Conservation (phyloP, 768 basidiomycete genomes). For the Lactarius tabidus region DNA sequence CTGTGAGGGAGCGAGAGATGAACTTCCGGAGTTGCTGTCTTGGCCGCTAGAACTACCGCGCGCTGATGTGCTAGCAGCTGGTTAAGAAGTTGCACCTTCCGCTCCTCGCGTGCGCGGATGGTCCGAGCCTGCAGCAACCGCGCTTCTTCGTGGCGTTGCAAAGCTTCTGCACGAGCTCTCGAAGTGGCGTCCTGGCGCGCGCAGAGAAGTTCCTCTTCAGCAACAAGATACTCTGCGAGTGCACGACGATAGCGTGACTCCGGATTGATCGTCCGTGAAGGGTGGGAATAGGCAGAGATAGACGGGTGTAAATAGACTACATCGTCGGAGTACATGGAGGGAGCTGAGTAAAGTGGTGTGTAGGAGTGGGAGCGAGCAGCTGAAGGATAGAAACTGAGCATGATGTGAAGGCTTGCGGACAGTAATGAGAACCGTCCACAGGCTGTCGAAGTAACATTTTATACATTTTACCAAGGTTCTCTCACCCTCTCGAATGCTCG, state of each 20-base stretch:
- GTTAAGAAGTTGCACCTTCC: background rate
- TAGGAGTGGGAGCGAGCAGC: background rate
- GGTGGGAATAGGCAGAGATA: background rate
- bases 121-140: background rate
- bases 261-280: background rate
- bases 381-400: slow-evolving; percentile 10
- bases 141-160: background rate
- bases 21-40: background rate
- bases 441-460: slow-evolving; percentile 1
- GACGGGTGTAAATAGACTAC: background rate
- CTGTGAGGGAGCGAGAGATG: background rate
- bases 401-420: background rate
- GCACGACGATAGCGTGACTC: slow-evolving; percentile 21
- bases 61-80: background rate
- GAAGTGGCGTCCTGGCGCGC: slow-evolving; percentile 2
- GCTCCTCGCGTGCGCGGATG: background rate
- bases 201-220: slow-evolving; percentile 15
- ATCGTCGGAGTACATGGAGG: background rate
- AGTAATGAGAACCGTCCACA: background rate
- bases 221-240: slow-evolving; percentile 10
- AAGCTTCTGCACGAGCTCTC: slow-evolving; percentile 4
- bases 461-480: background rate
- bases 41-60: background rate
- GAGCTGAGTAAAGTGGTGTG: slow-evolving; percentile 1
- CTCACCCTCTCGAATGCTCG: background rate